Percentiles rank a stretch among this genome's conserved stretches.
These are phyloP conservation scores for Rubia peregrina DNA, from an alignment of 305 asterid genomes.

Conservation along the genomic window DNA sequence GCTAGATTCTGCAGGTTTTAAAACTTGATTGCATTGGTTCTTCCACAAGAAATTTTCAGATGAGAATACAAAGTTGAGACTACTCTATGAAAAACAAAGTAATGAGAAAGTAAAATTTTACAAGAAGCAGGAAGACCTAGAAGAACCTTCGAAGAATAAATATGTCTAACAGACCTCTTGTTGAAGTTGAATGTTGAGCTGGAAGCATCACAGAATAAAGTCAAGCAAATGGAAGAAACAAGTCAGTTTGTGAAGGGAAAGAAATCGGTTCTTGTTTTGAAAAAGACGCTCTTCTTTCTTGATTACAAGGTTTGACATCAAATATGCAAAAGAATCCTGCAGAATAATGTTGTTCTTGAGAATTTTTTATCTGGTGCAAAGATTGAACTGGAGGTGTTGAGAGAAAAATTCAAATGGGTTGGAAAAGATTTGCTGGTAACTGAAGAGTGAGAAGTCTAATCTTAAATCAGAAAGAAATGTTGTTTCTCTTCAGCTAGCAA, in stretches of 20 bases:
- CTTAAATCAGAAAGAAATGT: conserved; percentile 55
- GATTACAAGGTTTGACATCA: conserved; percentile 61
- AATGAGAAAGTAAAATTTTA: conserved; percentile 41
- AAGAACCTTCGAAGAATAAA: too few relatives aligned
- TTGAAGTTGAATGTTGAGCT: too few relatives aligned
- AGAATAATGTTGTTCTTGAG: conserved; percentile 72
- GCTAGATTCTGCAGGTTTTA: conserved; percentile 49
- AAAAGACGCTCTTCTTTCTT: conserved; percentile 68
- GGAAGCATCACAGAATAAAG: too few relatives aligned
- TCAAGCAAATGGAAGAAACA: too few relatives aligned
- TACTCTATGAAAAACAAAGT: conserved; percentile 36
- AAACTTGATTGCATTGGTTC: conserved; percentile 37
- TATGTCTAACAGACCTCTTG: too few relatives aligned
- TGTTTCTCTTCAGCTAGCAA: conserved; percentile 53
- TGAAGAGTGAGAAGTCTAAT: conserved; percentile 61
- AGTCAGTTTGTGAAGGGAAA: conserved; percentile 42
- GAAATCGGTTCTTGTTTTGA: conserved; percentile 56
- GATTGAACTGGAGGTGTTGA: conserved; percentile 83
- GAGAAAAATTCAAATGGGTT: conserved; percentile 82
- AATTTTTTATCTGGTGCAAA: conserved; percentile 57
- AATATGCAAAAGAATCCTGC: conserved; percentile 65
- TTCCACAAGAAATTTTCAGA: conserved; percentile 48
- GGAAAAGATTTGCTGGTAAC: conserved; percentile 69
- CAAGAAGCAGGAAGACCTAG: conserved; percentile 23
- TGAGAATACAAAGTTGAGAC: conserved; percentile 49